Conservation (phyloP, 192 early-diverging fungal genomes). For the Podila clonocystis region DNA sequence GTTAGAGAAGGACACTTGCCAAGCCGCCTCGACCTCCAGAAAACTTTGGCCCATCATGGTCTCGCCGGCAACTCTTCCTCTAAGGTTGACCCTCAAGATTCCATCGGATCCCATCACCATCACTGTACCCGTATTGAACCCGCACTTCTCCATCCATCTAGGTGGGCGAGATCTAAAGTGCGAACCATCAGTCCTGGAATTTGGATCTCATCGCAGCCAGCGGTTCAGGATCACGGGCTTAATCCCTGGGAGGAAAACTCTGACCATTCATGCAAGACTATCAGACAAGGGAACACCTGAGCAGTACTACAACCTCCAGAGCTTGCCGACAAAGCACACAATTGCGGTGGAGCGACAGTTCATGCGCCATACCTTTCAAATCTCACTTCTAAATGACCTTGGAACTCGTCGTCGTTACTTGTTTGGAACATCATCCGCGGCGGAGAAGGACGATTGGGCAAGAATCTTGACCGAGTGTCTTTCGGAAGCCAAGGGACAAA, state of each 20-base stretch:
- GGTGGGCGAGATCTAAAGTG: constrained; percentile 67
- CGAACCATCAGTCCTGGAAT: constrained; percentile 65
- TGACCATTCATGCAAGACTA: constrained; percentile 61
- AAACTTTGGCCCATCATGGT: constrained; percentile 45
- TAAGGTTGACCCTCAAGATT: constrained; percentile 63
- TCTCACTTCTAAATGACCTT: constrained; percentile 56
- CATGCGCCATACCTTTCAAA: constrained; percentile 72
- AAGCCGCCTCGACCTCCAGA: constrained; percentile 6
- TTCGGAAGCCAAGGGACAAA: constrained; percentile 30
- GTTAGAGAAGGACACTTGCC: constrained; percentile 37
- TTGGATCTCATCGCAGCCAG: constrained; percentile 57
- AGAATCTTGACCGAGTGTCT: constrained; percentile 38
- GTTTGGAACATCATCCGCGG: constrained; percentile 34
- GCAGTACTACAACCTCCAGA: constrained; percentile 55
- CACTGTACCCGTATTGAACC: constrained; percentile 64
- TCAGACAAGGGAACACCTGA: constrained; percentile 57
- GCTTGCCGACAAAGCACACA: constrained; percentile 60
- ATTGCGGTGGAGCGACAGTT: constrained; percentile 72
- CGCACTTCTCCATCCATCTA: constrained; percentile 65
- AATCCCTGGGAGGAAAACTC: constrained; percentile 65
- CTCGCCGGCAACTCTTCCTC: constrained; percentile 58
- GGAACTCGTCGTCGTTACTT: constrained; percentile 48
- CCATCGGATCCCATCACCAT: constrained; percentile 64
- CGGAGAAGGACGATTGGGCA: constrained; percentile 49
- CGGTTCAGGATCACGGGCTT: constrained; percentile 66